Evolutionary conservation across 1,139 yeast genomes (phyloP), one percentile per base, ranked within the genome.

Genomic region (Geotrichum europaeum): DNA sequence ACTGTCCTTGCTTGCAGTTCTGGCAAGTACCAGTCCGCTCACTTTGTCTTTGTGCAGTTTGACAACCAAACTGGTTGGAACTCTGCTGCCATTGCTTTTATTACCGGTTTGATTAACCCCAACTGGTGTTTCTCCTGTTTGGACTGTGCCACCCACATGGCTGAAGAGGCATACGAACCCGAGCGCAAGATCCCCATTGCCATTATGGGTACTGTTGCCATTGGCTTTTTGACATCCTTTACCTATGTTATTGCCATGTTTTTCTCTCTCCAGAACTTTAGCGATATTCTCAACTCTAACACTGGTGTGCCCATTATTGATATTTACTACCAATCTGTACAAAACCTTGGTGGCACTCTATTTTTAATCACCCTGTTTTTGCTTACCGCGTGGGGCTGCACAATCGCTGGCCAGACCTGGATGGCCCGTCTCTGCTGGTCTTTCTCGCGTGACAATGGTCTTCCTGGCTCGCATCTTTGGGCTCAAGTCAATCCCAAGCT

Each of bases 361-460:
- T 78, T 82, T 63, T 76, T 87, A 55, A 88, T 85, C 51, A 72
- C 81, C 30, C 73, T 86, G 64, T 78, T 86, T 56, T 75, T 84
- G 60, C 75, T 82, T 58, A 85, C 90, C 12, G 86, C 88, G 2
- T 76, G 82, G 68, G 89, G 90, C 50, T 86, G 91, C 71, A 84
- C 84, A 62, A 84, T 86, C 64, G 81, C 88, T 12, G 81, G 86
- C 62, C 91, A 86, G 68, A 86, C 91, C 4, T 85, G 90, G 89
- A 88, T 84, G 74, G 85, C 89, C 53, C 78, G 90, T 71, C 75
- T 86, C 66, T 82, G 88, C 67, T 87, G 92, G 92, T 85, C 91
- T 7, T 87, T 87, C 71, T 80, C 90, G 18, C 82, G 92, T 73
- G 92, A 87, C 74, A 76, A 78, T 47, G 84, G 84, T 63, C 71